A percentile compares a stretch with the other conserved stretches of the same genome.
Conservation (phyloP, 805 yeast species). For the Wickerhamomyces queroliae region DNA sequence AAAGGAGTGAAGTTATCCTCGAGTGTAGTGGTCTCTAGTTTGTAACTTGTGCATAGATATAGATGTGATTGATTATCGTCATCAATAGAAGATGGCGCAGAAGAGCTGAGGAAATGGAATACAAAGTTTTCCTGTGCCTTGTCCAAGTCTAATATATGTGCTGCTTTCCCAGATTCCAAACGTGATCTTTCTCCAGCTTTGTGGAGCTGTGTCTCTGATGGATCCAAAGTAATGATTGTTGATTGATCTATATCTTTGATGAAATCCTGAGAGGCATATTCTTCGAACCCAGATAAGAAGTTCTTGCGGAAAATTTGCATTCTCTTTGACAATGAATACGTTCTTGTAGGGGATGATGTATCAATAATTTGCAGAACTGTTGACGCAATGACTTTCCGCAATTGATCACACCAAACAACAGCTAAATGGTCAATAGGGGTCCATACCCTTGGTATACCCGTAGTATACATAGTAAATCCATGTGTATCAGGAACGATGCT, state of each 20-base stretch:
- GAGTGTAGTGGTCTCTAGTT: not conserved
- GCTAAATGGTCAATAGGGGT: conserved; percentile 93
- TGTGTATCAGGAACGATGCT: conserved; percentile 66
- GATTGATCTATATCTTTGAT: too few species aligned
- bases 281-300: conserved; percentile 54
- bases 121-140: not conserved
- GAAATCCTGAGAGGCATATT: conserved; percentile 25
- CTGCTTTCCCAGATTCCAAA: conserved; percentile 5
- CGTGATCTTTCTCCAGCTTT: conserved; percentile 17
- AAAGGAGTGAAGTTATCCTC: not conserved
- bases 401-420: conserved; percentile 92
- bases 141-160: not conserved
- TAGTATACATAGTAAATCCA: conserved; percentile 79
- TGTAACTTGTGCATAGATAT: not conserved
- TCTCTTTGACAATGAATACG: conserved; percentile 47
- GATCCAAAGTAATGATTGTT: too few species aligned
- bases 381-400: conserved; percentile 57
- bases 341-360: conserved; percentile 36
- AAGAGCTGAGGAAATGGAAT: not conserved
- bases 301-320: conserved; percentile 47
- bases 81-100: not conserved
- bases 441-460: conserved; percentile 90
- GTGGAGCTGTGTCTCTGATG: too few species aligned
- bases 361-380: conserved; percentile 59
- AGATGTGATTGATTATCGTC: not conserved